Percentiles rank a stretch among this genome's conserved stretches.
These are phyloP conservation scores for Elaeagnus macrophylla DNA, from an alignment of 306 rosid species.

Conservation along the genomic window DNA sequence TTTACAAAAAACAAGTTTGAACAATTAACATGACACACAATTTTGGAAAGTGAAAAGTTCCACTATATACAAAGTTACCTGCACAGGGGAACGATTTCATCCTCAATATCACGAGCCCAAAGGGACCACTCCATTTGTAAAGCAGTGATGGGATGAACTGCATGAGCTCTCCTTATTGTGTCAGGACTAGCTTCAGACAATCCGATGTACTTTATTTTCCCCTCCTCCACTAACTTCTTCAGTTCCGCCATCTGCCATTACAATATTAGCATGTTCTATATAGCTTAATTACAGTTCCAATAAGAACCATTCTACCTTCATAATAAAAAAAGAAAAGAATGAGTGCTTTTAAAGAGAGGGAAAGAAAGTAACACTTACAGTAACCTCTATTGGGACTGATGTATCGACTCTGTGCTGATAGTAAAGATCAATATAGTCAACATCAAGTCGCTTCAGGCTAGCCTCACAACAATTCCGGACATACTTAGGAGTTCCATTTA, in stretches of 20 bases:
- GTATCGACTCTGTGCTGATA: conserved; percentile 78
- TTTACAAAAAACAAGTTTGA: too few species aligned
- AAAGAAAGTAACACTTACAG: conserved; percentile 33
- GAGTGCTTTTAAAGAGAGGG: too few species aligned
- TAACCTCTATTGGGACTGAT: conserved; percentile 66
- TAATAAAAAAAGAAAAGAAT: too few species aligned
- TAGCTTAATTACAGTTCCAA: too few species aligned
- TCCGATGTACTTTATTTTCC: conserved; percentile 62
- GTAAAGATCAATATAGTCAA: conserved; percentile 72
- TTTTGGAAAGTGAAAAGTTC: too few species aligned
- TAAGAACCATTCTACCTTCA: too few species aligned
- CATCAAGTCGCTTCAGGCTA: conserved; percentile 66
- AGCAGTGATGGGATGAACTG: conserved; percentile 71
- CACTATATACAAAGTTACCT: conserved; percentile 26
- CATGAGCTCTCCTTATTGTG: conserved; percentile 77
- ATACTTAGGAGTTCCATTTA: conserved; percentile 75
- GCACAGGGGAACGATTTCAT: conserved; percentile 62
- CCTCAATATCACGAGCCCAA: conserved; percentile 72
- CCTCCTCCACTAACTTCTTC: conserved; percentile 72
- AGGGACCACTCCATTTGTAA: conserved; percentile 76
- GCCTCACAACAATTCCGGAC: conserved; percentile 67
- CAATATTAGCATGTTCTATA: not conserved
- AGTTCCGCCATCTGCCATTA: conserved; percentile 52
- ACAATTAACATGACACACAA: too few species aligned
- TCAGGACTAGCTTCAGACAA: conserved; percentile 71